phyloP scores from a whole-genome alignment of 164 flowering plant species.

The Tinospora cordifolia region DNA sequence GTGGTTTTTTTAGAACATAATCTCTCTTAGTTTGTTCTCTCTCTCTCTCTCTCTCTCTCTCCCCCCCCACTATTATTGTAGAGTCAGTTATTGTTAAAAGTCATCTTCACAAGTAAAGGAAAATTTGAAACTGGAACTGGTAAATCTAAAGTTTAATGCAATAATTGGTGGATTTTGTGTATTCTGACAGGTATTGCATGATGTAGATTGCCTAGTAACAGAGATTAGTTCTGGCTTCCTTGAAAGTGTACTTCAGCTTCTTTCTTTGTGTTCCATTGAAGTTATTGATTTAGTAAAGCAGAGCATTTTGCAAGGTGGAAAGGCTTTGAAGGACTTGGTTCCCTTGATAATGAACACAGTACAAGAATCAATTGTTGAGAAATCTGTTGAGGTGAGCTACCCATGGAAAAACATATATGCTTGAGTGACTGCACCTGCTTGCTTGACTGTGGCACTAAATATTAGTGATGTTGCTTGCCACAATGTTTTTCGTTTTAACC shows the following conservation, averaged over 20 bases:
- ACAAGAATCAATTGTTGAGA: constrained; percentile 63
- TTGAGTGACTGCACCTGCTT: background rate
- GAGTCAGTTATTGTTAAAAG: no score
- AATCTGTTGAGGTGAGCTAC: constrained; percentile 69
- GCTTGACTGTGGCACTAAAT: no score
- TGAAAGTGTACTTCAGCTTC: constrained; percentile 46
- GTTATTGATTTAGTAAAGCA: constrained; percentile 63
- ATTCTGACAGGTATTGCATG: constrained; percentile 76
- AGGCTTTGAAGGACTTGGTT: constrained; percentile 42
- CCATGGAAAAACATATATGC: background rate
- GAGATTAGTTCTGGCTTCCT: constrained; percentile 60
- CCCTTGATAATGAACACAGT: constrained; percentile 54
- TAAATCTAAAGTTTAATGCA: background rate
- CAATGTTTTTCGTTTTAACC: no score
- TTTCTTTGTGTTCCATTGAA: constrained; percentile 62
- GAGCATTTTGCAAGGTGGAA: constrained; percentile 64
- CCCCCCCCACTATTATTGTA: no score
- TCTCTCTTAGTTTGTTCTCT: no score
- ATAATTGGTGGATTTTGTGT: background rate
- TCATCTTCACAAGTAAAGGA: no score
- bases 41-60: no score
- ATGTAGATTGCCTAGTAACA: constrained; percentile 44
- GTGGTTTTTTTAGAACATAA: no score
- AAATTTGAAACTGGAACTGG: no score
- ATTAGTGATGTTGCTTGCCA: no score